Base-by-base conservation (phyloP, 2,329 filamentous ascomycete genomes). In the Verticillium isaacii region DNA sequence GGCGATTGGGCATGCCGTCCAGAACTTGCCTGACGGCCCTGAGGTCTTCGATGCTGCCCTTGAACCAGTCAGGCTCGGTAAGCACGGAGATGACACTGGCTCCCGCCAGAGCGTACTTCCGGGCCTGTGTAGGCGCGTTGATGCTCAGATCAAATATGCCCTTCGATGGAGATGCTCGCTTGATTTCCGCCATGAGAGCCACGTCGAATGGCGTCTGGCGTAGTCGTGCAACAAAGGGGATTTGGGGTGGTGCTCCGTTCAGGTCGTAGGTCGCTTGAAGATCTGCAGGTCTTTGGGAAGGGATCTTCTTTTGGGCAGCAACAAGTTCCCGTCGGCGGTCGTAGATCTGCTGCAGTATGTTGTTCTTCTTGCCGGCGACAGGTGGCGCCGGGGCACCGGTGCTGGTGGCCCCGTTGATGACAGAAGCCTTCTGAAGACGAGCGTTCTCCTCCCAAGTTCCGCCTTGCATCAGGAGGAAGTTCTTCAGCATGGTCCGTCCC, bases 1-100 rank as follows among this genome's bases (percentile, higher is more conserved):
- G 96, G 59, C 95, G 85, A 73, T 97, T 96, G 1, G 92, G 89
- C 89, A 99, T 93, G 14, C 90, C 89, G 68, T 93, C 87, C n/a
- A 99, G 80, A 57, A 91, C 93, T 74, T 94, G 91, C 55, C 95
- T 87, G 34, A 98, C 95, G 37, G 89, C 87, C 63, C 91, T 87
- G 60, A 99, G 79, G 73, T 99, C 95, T 62, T 99, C 94, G 64
- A 99, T 93, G 75, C 90, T 96, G 57, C 95, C 95, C 78, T 97
- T 98, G 82, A 99, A 99, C 95, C 95, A 99, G 72, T 98, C 91
- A 0, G 96, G 95, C 76, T 99, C 95, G 0, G 95, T 99, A 56
- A 99, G 84, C n/a, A 99, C 95, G 1, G 95, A 98, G 67, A 99
- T 99, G 45, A 96, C 92, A 73, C 94, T 98, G 57, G 95, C 95